Evolutionary conservation across 2,329 filamentous ascomycete species (phyloP).

Genomic region (Exophiala viscosa): DNA sequence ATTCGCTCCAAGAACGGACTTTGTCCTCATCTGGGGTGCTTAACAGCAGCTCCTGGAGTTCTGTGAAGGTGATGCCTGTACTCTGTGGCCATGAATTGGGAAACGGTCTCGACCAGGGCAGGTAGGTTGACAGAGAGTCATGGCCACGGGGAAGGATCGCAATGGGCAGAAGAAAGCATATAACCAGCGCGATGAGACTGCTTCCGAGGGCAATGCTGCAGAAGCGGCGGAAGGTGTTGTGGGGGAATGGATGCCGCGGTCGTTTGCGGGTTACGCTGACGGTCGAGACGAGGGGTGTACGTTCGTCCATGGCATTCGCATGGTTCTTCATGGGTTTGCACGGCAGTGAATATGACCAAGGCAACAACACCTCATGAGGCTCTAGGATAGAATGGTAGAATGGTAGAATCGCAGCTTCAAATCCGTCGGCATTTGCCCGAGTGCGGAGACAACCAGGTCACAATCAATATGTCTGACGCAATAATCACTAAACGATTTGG

Average conservation of each 20-base stretch:
- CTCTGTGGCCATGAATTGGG: constrained; percentile 42
- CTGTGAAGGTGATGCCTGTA: constrained; percentile 50
- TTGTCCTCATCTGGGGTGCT: constrained; percentile 53
- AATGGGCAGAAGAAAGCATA: constrained; percentile 42
- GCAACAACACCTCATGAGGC: background rate
- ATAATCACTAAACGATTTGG: no score
- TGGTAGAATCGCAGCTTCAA: background rate
- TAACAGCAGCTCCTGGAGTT: constrained; percentile 53
- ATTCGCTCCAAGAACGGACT: constrained; percentile 68
- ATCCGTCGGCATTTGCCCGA: background rate
- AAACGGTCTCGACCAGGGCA: constrained; percentile 39
- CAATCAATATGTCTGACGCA: no score
- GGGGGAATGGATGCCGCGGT: constrained; percentile 37
- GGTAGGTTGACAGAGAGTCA: constrained; percentile 38
- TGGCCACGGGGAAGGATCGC: constrained; percentile 34
- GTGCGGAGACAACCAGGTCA: no score
- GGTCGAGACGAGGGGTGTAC: constrained; percentile 40
- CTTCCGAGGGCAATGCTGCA: constrained; percentile 40
- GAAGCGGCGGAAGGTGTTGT: constrained; percentile 40
- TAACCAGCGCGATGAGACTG: constrained; percentile 37
- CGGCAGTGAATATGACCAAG: no score
- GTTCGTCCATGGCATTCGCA: constrained; percentile 22
- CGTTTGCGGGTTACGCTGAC: constrained; percentile 36
- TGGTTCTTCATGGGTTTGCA: background rate
- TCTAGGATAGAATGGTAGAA: background rate